phyloP scores from a whole-genome alignment of 805 yeast genomes.

The Lachancea quebecensis region DNA sequence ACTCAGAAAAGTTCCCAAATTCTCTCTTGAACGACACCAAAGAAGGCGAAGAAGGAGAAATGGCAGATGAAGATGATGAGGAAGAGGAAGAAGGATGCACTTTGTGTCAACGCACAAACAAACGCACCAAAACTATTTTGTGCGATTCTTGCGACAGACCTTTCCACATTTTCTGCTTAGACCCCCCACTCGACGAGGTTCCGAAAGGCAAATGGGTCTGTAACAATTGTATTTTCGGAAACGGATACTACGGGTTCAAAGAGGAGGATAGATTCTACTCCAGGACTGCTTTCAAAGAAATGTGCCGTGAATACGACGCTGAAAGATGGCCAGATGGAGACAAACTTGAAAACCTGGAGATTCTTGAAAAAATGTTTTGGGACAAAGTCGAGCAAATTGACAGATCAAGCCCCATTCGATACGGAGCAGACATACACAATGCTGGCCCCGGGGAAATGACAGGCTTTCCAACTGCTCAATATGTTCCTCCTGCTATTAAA shows the following conservation, averaged over 20 bases:
- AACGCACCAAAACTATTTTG: conserved; percentile 42
- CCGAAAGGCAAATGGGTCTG: conserved; percentile 74
- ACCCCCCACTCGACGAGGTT: conserved; percentile 43
- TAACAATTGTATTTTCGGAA: conserved; percentile 75
- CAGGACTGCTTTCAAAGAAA: conserved; percentile 50
- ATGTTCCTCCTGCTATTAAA: conserved; percentile 19
- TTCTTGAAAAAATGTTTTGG: conserved; percentile 68
- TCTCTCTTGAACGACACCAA: conserved; percentile 28
- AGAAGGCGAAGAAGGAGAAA: conserved; percentile 20
- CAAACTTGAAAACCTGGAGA: conserved; percentile 34
- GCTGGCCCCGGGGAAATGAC: conserved; percentile 56
- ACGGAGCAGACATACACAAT: conserved; percentile 82
- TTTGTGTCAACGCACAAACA: conserved; percentile 41
- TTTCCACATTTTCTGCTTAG: conserved; percentile 64
- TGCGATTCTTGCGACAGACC: conserved; percentile 73
- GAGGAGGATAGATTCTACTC: conserved; percentile 52
- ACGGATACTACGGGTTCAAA: conserved; percentile 84
- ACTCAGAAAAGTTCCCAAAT: conserved; percentile 27
- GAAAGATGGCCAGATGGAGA: conserved; percentile 32
- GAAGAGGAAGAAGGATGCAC: conserved; percentile 35
- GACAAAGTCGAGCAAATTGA: conserved; percentile 35
- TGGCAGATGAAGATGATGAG: conserved; percentile 29
- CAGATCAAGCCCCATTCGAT: conserved; percentile 53
- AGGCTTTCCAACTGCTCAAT: conserved; percentile 58
- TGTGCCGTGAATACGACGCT: conserved; percentile 45